phyloP scores from a whole-genome alignment of 2,329 filamentous ascomycete genomes.

The Ophiostoma piceae region DNA sequence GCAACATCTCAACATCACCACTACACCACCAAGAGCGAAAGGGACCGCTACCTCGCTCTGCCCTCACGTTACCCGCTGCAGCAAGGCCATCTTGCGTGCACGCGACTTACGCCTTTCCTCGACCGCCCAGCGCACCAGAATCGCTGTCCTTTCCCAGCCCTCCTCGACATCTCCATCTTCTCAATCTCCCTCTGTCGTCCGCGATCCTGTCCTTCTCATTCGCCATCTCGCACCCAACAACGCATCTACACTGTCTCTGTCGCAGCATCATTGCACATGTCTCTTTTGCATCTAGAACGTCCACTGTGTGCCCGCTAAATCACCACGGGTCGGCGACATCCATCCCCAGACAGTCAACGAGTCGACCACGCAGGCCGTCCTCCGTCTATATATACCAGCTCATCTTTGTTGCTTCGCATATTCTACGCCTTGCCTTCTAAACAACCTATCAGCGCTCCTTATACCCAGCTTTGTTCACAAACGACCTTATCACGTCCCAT shows the following conservation, averaged over 20 bases:
- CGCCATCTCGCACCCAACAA: background rate
- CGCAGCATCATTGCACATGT: background rate
- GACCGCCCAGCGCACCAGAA: background rate
- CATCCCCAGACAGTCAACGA: background rate
- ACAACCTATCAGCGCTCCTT: background rate
- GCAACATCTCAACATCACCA: constrained; percentile 18
- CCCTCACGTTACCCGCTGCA: constrained; percentile 22
- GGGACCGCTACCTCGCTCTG: constrained; percentile 25
- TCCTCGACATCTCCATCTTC: background rate
- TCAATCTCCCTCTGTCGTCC: background rate
- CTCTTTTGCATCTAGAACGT: background rate
- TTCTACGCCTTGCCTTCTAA: background rate
- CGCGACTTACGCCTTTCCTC: constrained; percentile 16
- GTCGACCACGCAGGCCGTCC: background rate
- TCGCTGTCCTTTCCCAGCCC: background rate
- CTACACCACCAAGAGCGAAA: constrained; percentile 23
- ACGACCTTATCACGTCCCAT: background rate
- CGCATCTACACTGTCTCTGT: background rate
- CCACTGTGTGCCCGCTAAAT: background rate
- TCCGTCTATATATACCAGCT: background rate
- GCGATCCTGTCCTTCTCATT: background rate
- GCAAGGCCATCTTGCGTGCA: constrained; percentile 27
- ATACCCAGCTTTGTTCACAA: background rate
- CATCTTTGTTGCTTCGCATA: background rate
- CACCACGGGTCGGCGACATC: too few relatives aligned